Evolutionary conservation across 768 basidiomycete genomes (phyloP), one percentile per base, ranked within the genome.

Genomic region (Lentinula detonsa): DNA sequence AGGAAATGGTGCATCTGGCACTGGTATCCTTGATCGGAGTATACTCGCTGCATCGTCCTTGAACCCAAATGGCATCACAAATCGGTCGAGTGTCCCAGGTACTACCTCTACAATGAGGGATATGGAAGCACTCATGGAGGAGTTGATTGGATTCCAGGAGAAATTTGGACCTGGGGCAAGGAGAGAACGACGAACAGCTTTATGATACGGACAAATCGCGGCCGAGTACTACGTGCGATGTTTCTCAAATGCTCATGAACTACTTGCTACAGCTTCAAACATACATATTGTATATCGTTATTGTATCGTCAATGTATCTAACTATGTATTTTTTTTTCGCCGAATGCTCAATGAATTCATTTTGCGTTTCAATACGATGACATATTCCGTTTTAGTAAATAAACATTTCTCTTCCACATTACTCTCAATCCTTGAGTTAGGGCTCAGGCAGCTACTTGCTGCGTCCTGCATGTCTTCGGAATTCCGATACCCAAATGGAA

Each of bases 91-190:
- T 9, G n/a, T 18, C 55, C 15, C 63, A 52, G 28, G 23, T 49
- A 40, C 55, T 60, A 21, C 51, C 59, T 43, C 63, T 37, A 56
- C 68, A 56, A 89, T 91, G 84, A 87, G 84, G 73, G 79, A 90
- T 76, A 91, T 96, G 88, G 93, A 94, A 70, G 91, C 90, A 66
- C 76, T 96, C 9, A 94, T 94, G 87, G 84, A 91, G 68, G 93
- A 95, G 71, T 75, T 95, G 28, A 92, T 95, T 64, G 78, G 75
- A 42, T 95, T 96, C 70, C 94, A 95, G 74, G 93, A 95, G 70
- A 81, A 85, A 59, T 95, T 91, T 74, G 90, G 90, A 37, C 79
- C 79, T 59, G 78, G 79, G 16, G 76, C 75, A 23, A 80, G 78
- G 33, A 77, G 84, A 60, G 82, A 84, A 61, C 75, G 82, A 59